Percentiles rank a stretch among this genome's conserved stretches.
These are phyloP conservation scores for Trichophyton benhamiae DNA, from an alignment of 2,329 filamentous ascomycete genomes.

Conservation along the genomic window DNA sequence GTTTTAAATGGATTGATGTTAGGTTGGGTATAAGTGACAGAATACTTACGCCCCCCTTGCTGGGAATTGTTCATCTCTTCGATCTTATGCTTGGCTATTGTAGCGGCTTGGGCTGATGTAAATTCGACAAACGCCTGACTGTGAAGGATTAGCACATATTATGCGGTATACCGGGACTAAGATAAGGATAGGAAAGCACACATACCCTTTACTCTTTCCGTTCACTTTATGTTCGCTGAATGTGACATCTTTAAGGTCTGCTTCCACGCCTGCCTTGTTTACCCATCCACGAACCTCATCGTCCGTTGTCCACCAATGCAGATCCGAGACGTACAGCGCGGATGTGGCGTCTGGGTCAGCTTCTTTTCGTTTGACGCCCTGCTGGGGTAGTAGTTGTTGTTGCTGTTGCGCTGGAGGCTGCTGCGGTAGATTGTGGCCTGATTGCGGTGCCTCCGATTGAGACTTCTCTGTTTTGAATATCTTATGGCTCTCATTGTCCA, in stretches of 20 bases:
- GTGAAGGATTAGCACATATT: constrained; percentile 3
- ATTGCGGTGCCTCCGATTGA: constrained; percentile 13
- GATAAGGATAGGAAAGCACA: constrained; percentile 9
- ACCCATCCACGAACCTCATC: constrained; percentile 87
- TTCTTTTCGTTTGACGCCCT: constrained; percentile 52
- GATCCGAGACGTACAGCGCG: constrained; percentile 73
- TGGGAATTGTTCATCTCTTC: constrained; percentile 50
- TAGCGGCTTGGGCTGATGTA: constrained; percentile 67
- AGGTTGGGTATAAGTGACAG: constrained; percentile 62
- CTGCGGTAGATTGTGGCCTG: constrained; percentile 15
- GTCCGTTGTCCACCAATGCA: constrained; percentile 95
- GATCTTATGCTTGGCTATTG: constrained; percentile 70
- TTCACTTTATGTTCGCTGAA: constrained; percentile 99
- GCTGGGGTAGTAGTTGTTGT: constrained; percentile 33
- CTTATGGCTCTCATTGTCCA: constrained; percentile 16
- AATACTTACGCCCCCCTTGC: constrained; percentile 52
- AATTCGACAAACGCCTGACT: constrained; percentile 78
- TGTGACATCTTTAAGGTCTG: constrained; percentile 79
- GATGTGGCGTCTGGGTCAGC: constrained; percentile 50
- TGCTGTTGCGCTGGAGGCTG: constrained; percentile 24
- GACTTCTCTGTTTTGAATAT: constrained; percentile 15
- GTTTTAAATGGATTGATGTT: constrained; percentile 80
- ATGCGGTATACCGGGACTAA: neutral
- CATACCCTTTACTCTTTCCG: constrained; percentile 93
- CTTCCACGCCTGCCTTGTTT: constrained; percentile 64